Evolutionary conservation across 2,329 filamentous ascomycete species (phyloP), one percentile per base, ranked within the genome.

Genomic region (Paradendryphiella salina): DNA sequence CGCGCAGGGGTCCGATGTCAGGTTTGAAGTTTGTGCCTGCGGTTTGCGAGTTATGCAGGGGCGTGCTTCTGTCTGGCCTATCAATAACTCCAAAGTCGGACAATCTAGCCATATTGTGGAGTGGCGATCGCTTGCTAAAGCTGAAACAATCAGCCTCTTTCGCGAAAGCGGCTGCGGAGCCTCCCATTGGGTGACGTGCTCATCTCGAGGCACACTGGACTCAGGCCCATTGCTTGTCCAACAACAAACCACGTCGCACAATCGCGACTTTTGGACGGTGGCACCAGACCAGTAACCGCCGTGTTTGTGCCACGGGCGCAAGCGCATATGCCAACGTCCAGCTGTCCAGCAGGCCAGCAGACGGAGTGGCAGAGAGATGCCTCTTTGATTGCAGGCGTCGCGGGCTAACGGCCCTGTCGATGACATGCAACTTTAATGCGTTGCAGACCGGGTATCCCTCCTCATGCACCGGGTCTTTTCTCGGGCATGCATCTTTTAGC

Each of bases 81-180:
- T 66, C 63, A 60, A 66, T 65, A 65, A 54, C 53, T 33, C 46
- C 3, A 44, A 41, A 40, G 29, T 11, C 28, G 17, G 14, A 10
- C 18, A 29, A 26, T 42, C 49, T 48, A 43, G 52, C 54, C 39
- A 43, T 58, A 50, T 53, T 55, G 52, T 52, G 43, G 53, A 53
- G 53, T 54, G 33, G 43, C 56, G 57, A 65, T 64, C 56, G 46
- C 56, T 51, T 49, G 54, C 51, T 48, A 47, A 59, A 58, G 51
- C 56, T 65, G 62, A 65, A 65, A 66, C 63, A 43, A 44, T 46
- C 50, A 28, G 42, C 44, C 26, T 35, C 35, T 35, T 52, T 47
- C 31, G 29, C 34, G 35, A 43, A 15, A 45, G 44, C 36, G 33
- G 46, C 54, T 56, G 28, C 52, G 43, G 34, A 34, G 39, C 13